Conservation (phyloP, 805 yeast species). For the Candida quercuum region DNA sequence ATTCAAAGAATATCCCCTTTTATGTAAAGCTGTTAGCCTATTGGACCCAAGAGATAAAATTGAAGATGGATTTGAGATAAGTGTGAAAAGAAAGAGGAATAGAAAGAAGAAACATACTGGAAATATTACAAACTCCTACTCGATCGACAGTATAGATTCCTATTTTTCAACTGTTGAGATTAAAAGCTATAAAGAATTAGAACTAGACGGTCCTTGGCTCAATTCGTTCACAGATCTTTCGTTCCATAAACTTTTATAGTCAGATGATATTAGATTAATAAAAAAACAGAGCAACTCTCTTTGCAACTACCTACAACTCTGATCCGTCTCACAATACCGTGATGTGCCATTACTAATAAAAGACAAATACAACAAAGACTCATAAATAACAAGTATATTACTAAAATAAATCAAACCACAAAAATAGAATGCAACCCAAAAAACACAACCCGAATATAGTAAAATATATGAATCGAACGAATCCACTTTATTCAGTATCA, state of each 20-base stretch:
- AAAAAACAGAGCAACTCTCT: too few species aligned
- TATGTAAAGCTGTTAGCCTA: constrained; percentile 32
- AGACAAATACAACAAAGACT: too few species aligned
- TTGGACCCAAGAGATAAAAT: constrained; percentile 2
- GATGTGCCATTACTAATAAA: too few species aligned
- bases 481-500: not conserved
- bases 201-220: constrained; percentile 36
- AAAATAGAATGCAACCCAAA: not conserved
- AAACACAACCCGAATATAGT: too few species aligned
- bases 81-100: constrained; percentile 19
- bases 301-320: too few species aligned
- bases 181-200: constrained; percentile 18
- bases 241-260: constrained; percentile 35
- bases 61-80: constrained; percentile 20
- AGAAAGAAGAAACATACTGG: constrained; percentile 19
- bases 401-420: too few species aligned
- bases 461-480: too few species aligned
- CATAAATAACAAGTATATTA: too few species aligned
- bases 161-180: constrained; percentile 28
- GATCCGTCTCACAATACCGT: too few species aligned
- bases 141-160: constrained; percentile 20
- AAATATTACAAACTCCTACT: constrained; percentile 29
- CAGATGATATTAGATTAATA: too few species aligned
- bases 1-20: constrained; percentile 35
- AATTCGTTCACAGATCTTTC: constrained; percentile 51